A percentile compares a stretch with the other conserved stretches of the same genome.
These are phyloP conservation scores for Ophiobolus disseminans DNA, from an alignment of 2,329 filamentous ascomycete genomes.

Conservation along the genomic window DNA sequence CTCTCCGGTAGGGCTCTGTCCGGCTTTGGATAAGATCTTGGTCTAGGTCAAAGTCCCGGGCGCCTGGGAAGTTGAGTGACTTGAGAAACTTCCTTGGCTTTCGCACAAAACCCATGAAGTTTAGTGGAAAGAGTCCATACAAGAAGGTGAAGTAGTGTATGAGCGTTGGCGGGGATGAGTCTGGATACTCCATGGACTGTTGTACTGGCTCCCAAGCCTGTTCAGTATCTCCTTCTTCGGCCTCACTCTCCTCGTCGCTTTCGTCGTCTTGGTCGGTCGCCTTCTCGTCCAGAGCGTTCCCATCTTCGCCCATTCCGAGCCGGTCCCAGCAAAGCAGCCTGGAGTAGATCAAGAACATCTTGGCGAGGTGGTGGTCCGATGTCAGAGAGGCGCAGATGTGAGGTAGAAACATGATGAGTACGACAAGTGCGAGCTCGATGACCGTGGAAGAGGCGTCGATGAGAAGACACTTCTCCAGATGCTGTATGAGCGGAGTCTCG, in stretches of 20 bases:
- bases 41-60: constrained; percentile 78
- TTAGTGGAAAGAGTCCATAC: constrained; percentile 83
- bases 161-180: constrained; percentile 67
- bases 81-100: constrained; percentile 81
- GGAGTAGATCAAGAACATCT: constrained; percentile 82
- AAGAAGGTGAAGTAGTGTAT: constrained; percentile 80
- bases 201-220: constrained; percentile 69
- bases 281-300: constrained; percentile 7
- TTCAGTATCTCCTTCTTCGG: constrained; percentile 37
- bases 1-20: constrained; percentile 75
- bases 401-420: constrained; percentile 80
- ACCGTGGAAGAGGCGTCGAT: constrained; percentile 78
- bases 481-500: constrained; percentile 74
- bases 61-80: constrained; percentile 71
- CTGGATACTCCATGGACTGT: constrained; percentile 65
- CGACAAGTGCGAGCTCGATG: constrained; percentile 76
- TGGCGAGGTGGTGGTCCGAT: constrained; percentile 66
- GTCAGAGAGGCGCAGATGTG: constrained; percentile 78
- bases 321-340: constrained; percentile 80
- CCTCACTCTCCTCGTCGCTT: constrained; percentile 46
- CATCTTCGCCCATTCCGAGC: constrained; percentile 44
- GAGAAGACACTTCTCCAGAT: constrained; percentile 76
- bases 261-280: constrained; percentile 35
- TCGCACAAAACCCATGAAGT: constrained; percentile 85
- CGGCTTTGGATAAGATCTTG: constrained; percentile 77